These are phyloP conservation scores for Hymenoscyphus fraxineus DNA, from an alignment of 2,329 filamentous ascomycete species.

Conservation along the genomic window DNA sequence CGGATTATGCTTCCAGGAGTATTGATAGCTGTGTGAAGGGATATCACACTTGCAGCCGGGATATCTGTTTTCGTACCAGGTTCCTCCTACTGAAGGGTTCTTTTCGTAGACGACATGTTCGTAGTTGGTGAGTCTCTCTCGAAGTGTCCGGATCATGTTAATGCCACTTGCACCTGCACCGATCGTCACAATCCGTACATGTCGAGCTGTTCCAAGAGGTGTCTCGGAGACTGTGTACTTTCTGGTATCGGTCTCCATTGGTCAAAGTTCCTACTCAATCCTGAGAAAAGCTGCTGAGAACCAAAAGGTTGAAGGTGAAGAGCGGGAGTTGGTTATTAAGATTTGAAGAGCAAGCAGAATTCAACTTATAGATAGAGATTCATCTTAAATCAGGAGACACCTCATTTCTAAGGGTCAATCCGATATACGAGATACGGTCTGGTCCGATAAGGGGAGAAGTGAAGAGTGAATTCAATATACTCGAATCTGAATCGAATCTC, in stretches of 20 bases:
- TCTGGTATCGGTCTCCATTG: not conserved
- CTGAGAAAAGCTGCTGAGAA: not conserved
- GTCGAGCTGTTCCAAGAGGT: slow-evolving; percentile 15
- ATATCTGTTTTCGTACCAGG: slow-evolving; percentile 57
- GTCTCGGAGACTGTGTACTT: slow-evolving; percentile 13
- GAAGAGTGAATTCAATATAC: not conserved
- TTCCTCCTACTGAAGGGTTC: slow-evolving; percentile 52
- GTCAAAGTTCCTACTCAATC: too few species aligned
- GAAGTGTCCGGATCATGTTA: slow-evolving; percentile 44
- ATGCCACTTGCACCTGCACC: slow-evolving; percentile 47
- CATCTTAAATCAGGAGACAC: not conserved
- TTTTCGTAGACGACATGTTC: slow-evolving; percentile 53
- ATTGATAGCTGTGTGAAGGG: slow-evolving; percentile 57
- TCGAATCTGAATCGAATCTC: not conserved
- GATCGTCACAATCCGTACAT: slow-evolving; percentile 37
- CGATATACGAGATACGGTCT: not conserved
- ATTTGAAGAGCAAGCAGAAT: not conserved
- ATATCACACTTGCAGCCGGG: slow-evolving; percentile 56
- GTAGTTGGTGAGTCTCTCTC: slow-evolving; percentile 41
- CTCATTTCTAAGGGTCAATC: not conserved
- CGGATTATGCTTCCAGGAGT: slow-evolving; percentile 56
- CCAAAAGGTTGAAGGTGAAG: not conserved
- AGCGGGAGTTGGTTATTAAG: not conserved
- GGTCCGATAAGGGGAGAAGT: not conserved
- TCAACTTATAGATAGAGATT: not conserved